Conservation (phyloP, 306 rosid species). For the Prunus salicina region DNA sequence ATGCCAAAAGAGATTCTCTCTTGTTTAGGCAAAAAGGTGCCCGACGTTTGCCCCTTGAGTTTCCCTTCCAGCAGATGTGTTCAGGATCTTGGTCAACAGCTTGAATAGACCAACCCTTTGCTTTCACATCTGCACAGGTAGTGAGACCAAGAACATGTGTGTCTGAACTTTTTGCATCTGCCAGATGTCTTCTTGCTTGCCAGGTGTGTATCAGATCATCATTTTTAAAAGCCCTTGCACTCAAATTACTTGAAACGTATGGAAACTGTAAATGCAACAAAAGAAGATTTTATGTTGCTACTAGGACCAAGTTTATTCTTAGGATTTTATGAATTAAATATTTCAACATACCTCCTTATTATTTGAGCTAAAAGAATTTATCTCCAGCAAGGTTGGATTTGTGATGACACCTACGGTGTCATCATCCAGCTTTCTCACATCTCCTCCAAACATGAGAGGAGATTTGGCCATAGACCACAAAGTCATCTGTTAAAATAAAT, state of each 20-base stretch:
- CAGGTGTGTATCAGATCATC: conserved; percentile 22
- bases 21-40: conserved; percentile 67
- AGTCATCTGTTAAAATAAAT: conserved; percentile 58
- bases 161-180: conserved; percentile 30
- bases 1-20: conserved; percentile 46
- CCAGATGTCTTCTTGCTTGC: conserved; percentile 31
- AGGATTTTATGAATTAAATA: conserved; percentile 7
- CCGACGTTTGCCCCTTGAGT: conserved; percentile 30
- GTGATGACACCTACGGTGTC: conserved; percentile 51
- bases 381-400: conserved; percentile 72
- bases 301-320: conserved; percentile 6
- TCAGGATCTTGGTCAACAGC: conserved; percentile 44
- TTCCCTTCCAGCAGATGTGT: conserved; percentile 72
- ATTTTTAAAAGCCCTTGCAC: conserved; percentile 21
- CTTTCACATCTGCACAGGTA: conserved; percentile 54
- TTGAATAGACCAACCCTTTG: conserved; percentile 71
- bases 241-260: conserved; percentile 25
- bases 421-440: conserved; percentile 64
- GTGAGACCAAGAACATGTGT: conserved; percentile 48
- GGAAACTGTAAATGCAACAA: conserved; percentile 61
- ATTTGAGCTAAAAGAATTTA: conserved; percentile 64
- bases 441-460: conserved; percentile 98
- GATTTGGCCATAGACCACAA: conserved; percentile 92
- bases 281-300: conserved; percentile 4
- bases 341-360: conserved; percentile 73